Percentiles rank a stretch among this genome's conserved stretches.
Conservation (phyloP, 106 monocot species). For the Dendrobium chrysotoxum region DNA sequence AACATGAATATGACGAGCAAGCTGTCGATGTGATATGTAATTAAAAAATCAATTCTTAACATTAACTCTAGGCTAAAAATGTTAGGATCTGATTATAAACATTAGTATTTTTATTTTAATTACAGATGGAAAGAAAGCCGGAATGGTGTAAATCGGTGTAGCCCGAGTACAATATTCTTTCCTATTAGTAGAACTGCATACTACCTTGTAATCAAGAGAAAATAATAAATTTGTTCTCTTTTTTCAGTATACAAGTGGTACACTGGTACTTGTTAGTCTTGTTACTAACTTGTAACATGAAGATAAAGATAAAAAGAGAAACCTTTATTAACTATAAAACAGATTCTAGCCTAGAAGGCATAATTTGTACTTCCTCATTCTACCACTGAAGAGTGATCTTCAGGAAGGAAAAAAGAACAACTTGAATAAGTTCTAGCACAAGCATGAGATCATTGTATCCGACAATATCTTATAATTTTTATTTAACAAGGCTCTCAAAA, state of each 20-base stretch:
- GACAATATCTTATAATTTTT: neutral
- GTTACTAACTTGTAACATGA: neutral
- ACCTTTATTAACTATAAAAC: neutral
- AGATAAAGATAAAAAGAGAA: neutral
- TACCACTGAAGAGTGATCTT: neutral
- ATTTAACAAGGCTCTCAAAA: neutral
- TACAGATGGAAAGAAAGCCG: no score
- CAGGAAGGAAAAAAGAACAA: neutral
- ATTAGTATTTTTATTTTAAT: no score
- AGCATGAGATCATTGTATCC: neutral
- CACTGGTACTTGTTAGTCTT: neutral
- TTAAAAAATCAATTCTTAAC: no score
- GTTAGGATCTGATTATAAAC: no score
- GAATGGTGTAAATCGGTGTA: no score
- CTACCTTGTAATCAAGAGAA: neutral
- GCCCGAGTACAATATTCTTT: no score
- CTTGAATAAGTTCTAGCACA: neutral
- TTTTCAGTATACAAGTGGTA: no score
- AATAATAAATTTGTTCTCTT: no score
- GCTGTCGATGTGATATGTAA: no score
- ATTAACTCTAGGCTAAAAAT: no score
- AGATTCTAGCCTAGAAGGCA: neutral
- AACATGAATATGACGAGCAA: no score
- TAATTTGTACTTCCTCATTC: neutral
- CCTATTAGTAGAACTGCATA: no score